A percentile compares a stretch with the other conserved stretches of the same genome.
These are phyloP conservation scores for Xylariaceae sp. DNA, from an alignment of 2,329 filamentous ascomycete species.

Conservation along the genomic window DNA sequence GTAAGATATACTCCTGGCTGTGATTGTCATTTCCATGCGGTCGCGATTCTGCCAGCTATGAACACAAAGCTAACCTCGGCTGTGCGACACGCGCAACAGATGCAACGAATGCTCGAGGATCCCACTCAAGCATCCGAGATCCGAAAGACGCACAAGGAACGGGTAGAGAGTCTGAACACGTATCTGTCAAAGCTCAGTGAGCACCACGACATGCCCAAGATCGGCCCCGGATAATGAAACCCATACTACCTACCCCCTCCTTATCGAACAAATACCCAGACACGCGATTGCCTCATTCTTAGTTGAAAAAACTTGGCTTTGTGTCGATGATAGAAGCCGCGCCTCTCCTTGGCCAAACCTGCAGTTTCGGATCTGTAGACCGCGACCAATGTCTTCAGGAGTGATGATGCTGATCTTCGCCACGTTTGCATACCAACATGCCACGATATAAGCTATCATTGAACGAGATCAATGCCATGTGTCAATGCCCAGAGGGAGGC, in stretches of 20 bases:
- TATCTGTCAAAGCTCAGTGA: constrained; percentile 90
- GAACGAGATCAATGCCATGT: background rate
- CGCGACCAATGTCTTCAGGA: background rate
- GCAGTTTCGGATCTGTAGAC: too few relatives aligned
- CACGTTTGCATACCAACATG: background rate
- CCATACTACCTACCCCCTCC: background rate
- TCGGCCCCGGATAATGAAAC: constrained; percentile 49
- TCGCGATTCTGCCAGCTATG: background rate
- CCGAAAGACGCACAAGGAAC: constrained; percentile 93
- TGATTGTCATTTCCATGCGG: background rate
- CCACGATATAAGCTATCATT: background rate
- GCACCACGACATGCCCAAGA: constrained; percentile 91
- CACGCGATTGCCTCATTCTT: background rate
- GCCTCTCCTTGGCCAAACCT: too few relatives aligned
- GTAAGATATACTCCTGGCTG: constrained; percentile 36
- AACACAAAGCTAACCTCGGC: constrained; percentile 8
- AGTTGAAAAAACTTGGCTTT: too few relatives aligned
- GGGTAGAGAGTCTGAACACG: constrained; percentile 90
- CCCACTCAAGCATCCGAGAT: constrained; percentile 61
- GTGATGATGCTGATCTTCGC: background rate
- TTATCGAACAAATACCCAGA: background rate
- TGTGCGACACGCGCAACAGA: constrained; percentile 40
- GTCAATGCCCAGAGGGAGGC: background rate
- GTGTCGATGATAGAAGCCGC: too few relatives aligned
- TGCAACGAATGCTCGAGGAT: constrained; percentile 70